Conservation (phyloP, 2,329 filamentous ascomycete genomes). For the Penicillium sp. region DNA sequence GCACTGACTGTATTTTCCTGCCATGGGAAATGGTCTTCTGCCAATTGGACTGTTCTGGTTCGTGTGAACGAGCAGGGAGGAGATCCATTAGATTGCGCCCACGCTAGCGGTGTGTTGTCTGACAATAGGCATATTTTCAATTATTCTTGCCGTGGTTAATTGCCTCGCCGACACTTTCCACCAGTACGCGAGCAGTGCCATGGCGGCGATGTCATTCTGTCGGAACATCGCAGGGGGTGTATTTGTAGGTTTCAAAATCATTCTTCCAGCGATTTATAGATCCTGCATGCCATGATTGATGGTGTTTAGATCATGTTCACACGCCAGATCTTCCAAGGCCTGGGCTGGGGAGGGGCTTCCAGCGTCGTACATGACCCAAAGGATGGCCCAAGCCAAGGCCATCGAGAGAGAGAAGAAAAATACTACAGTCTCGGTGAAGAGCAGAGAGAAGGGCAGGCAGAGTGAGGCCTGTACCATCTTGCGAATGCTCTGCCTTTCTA, state of each 20-base stretch:
- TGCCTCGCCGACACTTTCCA: slow-evolving; percentile 81
- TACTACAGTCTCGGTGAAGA: slow-evolving; percentile 23
- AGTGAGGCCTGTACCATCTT: background rate
- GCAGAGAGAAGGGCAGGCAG: slow-evolving; percentile 19
- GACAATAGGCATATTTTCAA: slow-evolving; percentile 73
- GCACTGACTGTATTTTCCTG: slow-evolving; percentile 45
- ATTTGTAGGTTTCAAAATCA: background rate
- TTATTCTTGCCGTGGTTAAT: slow-evolving; percentile 81
- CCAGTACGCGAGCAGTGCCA: slow-evolving; percentile 64
- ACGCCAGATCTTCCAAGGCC: background rate
- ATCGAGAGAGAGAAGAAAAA: slow-evolving; percentile 12
- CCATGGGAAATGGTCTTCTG: slow-evolving; percentile 47
- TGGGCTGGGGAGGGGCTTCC: background rate
- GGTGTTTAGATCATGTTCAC: background rate
- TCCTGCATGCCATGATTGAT: background rate
- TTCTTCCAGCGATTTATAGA: background rate
- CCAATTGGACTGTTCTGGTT: slow-evolving; percentile 49
- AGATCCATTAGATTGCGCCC: slow-evolving; percentile 39
- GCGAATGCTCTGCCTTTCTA: background rate
- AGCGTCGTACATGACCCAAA: slow-evolving; percentile 19
- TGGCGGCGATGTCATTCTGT: slow-evolving; percentile 1
- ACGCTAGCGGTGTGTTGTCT: slow-evolving; percentile 16
- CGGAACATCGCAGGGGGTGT: background rate
- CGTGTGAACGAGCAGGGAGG: slow-evolving; percentile 41
- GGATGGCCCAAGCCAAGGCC: slow-evolving; percentile 14